Evolutionary conservation across 2,329 filamentous ascomycete species (phyloP).

Genomic region (Neofusicoccum parvum): DNA sequence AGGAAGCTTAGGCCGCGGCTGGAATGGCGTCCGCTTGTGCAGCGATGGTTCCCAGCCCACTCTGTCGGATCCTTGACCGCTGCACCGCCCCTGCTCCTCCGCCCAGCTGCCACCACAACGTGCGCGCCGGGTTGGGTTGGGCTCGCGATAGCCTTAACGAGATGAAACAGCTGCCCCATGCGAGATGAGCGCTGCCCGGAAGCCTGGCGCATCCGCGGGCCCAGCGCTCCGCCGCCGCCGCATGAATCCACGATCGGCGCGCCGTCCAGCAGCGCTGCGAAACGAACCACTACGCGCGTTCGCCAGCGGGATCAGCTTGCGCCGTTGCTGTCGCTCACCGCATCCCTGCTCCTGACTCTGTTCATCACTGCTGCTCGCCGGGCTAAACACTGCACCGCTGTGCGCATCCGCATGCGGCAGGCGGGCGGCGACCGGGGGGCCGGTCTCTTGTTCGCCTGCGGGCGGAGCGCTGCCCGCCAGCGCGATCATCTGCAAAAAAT

Average conservation of each 20-base stretch:
- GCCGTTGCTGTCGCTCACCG: conserved; percentile 3
- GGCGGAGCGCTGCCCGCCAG: not conserved
- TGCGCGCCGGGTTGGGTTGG: conserved; percentile 8
- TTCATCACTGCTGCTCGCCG: not conserved
- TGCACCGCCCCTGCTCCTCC: conserved; percentile 12
- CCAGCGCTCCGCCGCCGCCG: not conserved
- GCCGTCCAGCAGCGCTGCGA: not conserved
- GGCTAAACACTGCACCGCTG: not conserved
- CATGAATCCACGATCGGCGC: conserved; percentile 2
- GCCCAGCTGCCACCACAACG: conserved; percentile 11
- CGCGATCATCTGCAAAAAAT: not conserved
- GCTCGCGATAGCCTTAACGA: conserved; percentile 17
- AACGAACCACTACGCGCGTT: conserved; percentile 10
- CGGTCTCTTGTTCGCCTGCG: not conserved
- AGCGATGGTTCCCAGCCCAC: conserved; percentile 9
- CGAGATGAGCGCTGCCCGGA: conserved; percentile 17
- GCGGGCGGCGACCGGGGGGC: too few species aligned
- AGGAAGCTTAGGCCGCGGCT: not conserved
- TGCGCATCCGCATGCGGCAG: conserved; percentile 2
- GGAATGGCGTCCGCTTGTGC: conserved; percentile 7
- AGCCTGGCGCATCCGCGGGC: not conserved
- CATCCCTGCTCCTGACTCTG: not conserved
- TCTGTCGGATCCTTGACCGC: conserved; percentile 17
- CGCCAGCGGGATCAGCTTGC: not conserved
- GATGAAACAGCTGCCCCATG: conserved; percentile 20